Evolutionary conservation across 352 stramenopile genomes (phyloP).

Genomic region (Phytophthora constricta): DNA sequence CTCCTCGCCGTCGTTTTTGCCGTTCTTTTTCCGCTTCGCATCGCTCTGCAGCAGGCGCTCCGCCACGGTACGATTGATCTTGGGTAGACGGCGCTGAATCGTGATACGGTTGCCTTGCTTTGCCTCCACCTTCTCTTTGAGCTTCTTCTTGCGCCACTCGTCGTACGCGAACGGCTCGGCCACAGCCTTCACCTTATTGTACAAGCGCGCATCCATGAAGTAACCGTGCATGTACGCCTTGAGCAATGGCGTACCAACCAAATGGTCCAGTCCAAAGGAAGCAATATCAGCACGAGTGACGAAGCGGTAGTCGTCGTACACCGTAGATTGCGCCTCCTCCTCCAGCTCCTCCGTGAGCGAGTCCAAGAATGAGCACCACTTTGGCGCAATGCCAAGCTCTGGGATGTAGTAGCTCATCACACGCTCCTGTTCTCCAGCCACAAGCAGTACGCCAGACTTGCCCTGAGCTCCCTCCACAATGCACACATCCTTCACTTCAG

Average conservation of each 20-base stretch:
- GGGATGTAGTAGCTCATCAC: conserved; percentile 99
- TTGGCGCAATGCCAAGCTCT: conserved; percentile 95
- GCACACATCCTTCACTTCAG: conserved; percentile 96
- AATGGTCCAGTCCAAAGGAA: conserved; percentile 96
- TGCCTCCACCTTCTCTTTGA: conserved; percentile 93
- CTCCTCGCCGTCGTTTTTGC: conserved; percentile 39
- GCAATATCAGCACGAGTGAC: conserved; percentile 95
- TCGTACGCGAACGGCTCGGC: conserved; percentile 98
- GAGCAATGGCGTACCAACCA: conserved; percentile 97
- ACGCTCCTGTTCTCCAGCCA: conserved; percentile 96
- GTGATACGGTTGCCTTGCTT: conserved; percentile 92
- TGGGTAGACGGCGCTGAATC: conserved; percentile 87
- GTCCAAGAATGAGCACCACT: conserved; percentile 99
- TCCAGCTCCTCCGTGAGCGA: conserved; percentile 99
- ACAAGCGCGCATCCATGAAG: conserved; percentile 99
- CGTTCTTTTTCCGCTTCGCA: conserved; percentile 74
- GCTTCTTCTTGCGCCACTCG: conserved; percentile 96
- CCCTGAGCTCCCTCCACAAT: conserved; percentile 90
- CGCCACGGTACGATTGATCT: conserved; percentile 91
- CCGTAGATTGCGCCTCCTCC: conserved; percentile 92
- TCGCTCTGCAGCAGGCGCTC: conserved; percentile 81
- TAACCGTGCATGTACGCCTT: conserved; percentile 99
- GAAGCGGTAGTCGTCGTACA: conserved; percentile 99
- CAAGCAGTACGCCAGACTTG: conserved; percentile 96
- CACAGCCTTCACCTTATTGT: conserved; percentile 96